A percentile compares a stretch with the other conserved stretches of the same genome.
phyloP scores from a whole-genome alignment of 805 yeast genomes.

The Starmerella bacillaris region DNA sequence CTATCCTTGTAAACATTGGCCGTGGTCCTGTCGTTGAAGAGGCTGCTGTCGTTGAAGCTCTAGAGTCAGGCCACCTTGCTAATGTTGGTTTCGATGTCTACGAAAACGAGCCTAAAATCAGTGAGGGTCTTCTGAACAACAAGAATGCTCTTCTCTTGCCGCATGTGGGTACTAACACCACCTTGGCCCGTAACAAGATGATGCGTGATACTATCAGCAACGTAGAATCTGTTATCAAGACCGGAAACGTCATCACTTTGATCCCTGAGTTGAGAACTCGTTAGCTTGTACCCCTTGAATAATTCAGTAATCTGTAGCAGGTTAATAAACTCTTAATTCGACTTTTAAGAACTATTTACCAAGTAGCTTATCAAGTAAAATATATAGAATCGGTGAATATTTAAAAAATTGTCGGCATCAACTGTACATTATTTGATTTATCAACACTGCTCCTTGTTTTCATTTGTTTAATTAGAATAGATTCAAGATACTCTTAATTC shows the following conservation, averaged over 20 bases:
- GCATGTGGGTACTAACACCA: conserved; percentile 32
- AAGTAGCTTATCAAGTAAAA: no score
- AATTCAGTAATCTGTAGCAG: no score
- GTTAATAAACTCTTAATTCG: no score
- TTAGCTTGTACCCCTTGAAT: no score
- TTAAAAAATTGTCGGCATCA: no score
- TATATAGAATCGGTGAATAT: no score
- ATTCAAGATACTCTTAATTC: no score
- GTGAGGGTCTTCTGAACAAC: conserved; percentile 30
- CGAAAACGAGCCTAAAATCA: conserved; percentile 38
- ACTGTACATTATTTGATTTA: no score
- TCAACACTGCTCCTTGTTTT: no score
- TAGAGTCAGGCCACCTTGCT: conserved; percentile 34
- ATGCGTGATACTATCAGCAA: conserved; percentile 63
- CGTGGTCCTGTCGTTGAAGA: conserved; percentile 46
- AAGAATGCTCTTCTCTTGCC: conserved; percentile 37
- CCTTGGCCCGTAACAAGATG: conserved; percentile 43
- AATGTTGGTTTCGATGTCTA: conserved; percentile 45
- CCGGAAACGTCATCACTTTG: conserved; percentile 52
- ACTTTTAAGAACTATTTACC: no score
- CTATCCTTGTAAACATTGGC: conserved; percentile 38
- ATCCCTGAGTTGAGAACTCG: conserved; percentile 67
- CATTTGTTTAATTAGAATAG: no score
- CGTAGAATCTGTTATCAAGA: conserved; percentile 35
- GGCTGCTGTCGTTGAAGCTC: conserved; percentile 29